Conservation (phyloP, 305 asterid species). For the Solanum hybrid region DNA sequence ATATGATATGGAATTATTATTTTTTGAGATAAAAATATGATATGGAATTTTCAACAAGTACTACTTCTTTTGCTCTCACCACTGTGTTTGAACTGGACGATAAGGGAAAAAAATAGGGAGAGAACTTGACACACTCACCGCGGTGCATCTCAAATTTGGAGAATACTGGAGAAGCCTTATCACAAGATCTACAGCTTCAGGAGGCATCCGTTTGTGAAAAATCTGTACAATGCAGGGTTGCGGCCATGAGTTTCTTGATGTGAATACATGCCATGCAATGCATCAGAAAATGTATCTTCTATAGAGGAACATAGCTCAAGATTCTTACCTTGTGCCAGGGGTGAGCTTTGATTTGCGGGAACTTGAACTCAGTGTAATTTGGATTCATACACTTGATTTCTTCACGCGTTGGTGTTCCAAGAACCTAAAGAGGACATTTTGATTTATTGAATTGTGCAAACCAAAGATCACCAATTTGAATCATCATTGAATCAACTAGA, state of each 20-base stretch:
- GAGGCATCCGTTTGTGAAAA: conserved; percentile 74
- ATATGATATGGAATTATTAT: not conserved
- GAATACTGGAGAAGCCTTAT: conserved; percentile 88
- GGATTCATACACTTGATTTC: conserved; percentile 89
- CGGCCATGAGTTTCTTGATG: not conserved
- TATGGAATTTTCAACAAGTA: not conserved
- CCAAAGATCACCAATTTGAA: not conserved
- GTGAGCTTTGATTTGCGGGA: conserved; percentile 78
- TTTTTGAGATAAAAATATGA: not conserved
- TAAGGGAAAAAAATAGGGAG: not conserved
- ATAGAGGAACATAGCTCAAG: not conserved
- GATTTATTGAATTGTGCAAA: not conserved
- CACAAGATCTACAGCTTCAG: conserved; percentile 83
- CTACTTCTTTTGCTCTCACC: not conserved
- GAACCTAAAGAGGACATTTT: conserved; percentile 27
- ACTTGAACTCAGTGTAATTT: conserved; percentile 72
- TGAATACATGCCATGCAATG: not conserved
- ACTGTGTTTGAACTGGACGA: not conserved
- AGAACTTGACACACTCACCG: conserved; percentile 41
- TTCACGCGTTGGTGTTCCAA: conserved; percentile 78
- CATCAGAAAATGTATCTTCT: not conserved
- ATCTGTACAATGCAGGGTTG: conserved; percentile 25
- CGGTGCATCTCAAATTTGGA: conserved; percentile 72
- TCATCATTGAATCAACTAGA: not conserved
- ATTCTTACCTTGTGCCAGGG: conserved; percentile 76